These are phyloP conservation scores for Psilocybe tampanensis DNA, from an alignment of 768 basidiomycete species.

Conservation along the genomic window DNA sequence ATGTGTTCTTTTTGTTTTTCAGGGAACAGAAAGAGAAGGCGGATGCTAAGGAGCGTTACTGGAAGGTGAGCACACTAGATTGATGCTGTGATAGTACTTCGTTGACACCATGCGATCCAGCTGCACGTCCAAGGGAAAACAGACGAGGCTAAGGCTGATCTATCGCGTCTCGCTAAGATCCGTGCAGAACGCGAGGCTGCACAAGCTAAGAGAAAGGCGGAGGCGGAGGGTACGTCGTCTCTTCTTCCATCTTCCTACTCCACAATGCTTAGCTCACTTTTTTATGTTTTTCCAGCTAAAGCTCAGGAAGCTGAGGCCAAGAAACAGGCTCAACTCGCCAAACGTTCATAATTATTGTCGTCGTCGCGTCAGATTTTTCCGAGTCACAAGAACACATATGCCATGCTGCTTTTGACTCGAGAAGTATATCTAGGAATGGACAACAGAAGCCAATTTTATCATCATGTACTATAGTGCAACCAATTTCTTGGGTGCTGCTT, in stretches of 20 bases:
- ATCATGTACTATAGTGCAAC: background rate
- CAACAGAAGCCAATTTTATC: background rate
- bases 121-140: slow-evolving; percentile 85
- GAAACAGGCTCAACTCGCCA: slow-evolving; percentile 45
- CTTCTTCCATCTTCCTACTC: background rate
- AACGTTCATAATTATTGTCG: slow-evolving; percentile 10
- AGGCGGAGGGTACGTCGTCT: slow-evolving; percentile 68
- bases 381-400: background rate
- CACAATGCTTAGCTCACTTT: background rate
- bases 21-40: slow-evolving; percentile 94
- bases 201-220: slow-evolving; percentile 85
- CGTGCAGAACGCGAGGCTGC: slow-evolving; percentile 87
- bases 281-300: slow-evolving; percentile 49
- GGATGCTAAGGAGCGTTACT: slow-evolving; percentile 85
- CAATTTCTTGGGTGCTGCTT: background rate
- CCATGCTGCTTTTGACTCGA: background rate
- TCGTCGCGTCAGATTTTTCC: background rate
- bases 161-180: slow-evolving; percentile 85
- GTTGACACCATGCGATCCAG: slow-evolving; percentile 33
- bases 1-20: background rate
- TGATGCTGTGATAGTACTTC: background rate
- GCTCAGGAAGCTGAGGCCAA: slow-evolving; percentile 65
- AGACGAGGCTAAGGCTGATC: slow-evolving; percentile 85
- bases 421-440: background rate
- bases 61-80: slow-evolving; percentile 59